Evolutionary conservation across 148 eudicot genomes (phyloP), one percentile per base, ranked within the genome.

Genomic region (Rhododendron vialii): DNA sequence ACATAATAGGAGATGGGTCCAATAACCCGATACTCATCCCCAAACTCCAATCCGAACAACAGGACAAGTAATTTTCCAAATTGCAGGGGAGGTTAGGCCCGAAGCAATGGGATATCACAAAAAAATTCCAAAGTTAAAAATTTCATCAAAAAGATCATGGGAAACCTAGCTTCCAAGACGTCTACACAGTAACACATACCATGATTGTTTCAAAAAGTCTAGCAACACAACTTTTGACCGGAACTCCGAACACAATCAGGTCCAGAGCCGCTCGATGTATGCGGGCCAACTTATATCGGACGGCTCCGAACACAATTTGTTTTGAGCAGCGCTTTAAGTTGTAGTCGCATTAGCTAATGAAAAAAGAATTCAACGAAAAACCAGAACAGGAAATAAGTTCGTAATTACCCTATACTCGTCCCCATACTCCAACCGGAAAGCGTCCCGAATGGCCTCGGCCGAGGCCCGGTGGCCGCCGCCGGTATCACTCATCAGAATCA

Each of bases 391-490:
- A 80, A 59, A 9, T 63, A n/a, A 65, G 65, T 59, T 59, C 5
- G 7, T 24, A 59, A 36, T 69, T 74, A 94, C 99, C 91, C 89
- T 93, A 87, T 97, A 97, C 89, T 95, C 95, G 85, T 97, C 98
- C 43, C 98, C 99, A 86, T 88, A 97, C 84, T 95, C 98, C 87
- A 93, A 86, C 15, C 91, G 86, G 82, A 97, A 95, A 24, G 99
- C 98, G 51, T 95, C 98, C 15, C 93, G 76, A 63, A 97, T 97
- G 3, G 99, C 98, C 91, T 97, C 98, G n/a, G 99, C 99, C 12
- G 99, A 97, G 33, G 99, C 99, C 0, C 99, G 88, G 83, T 95
- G 99, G 28, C 99, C 99, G 2, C 99, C 99, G 48, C 99, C 99
- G 0, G 99, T 97, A 85, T 97, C 99, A 84, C 99, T 97, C 99